Conservation (phyloP, 208 protist species). For the Vickermania spadyakhi region DNA sequence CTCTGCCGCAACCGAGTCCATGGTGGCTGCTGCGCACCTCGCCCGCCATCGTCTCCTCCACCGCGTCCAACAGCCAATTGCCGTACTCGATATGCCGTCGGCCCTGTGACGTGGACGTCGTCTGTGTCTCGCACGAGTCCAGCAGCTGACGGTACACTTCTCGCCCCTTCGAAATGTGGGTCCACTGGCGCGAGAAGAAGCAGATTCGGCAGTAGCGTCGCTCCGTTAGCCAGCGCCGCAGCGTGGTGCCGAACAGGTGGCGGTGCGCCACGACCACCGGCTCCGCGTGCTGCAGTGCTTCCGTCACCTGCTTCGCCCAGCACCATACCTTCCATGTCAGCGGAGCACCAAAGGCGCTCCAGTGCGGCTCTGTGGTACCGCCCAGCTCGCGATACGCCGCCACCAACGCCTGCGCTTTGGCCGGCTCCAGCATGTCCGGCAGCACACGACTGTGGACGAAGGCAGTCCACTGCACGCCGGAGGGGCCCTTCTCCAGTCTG, state of each 20-base stretch:
- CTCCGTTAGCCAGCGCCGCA: constrained; percentile 35
- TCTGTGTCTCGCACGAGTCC: constrained; percentile 31
- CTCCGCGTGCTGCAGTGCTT: constrained; percentile 32
- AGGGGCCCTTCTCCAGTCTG: constrained; percentile 13
- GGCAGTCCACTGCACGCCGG: constrained; percentile 37
- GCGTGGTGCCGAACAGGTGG: constrained; percentile 13
- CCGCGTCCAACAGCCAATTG: constrained; percentile 54
- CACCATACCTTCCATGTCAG: constrained; percentile 53
- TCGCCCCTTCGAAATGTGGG: constrained; percentile 29
- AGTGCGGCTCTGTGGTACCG: constrained; percentile 41
- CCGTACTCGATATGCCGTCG: constrained; percentile 60
- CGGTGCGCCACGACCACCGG: constrained; percentile 26
- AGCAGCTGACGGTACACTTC: constrained; percentile 28
- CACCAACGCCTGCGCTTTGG: constrained; percentile 22
- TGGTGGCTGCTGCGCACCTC: not conserved
- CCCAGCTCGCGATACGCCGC: constrained; percentile 26
- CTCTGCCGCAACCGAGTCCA: too few relatives aligned
- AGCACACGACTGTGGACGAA: constrained; percentile 42
- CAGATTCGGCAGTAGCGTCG: constrained; percentile 39
- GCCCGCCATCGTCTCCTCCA: constrained; percentile 17
- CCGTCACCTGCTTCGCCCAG: constrained; percentile 43
- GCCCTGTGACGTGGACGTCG: constrained; percentile 48
- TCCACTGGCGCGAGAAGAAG: constrained; percentile 30
- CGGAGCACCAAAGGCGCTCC: constrained; percentile 65
- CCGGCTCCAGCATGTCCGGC: constrained; percentile 40